Base-by-base conservation (phyloP, 345 rosid species). In the Eucalyptus albens region DNA sequence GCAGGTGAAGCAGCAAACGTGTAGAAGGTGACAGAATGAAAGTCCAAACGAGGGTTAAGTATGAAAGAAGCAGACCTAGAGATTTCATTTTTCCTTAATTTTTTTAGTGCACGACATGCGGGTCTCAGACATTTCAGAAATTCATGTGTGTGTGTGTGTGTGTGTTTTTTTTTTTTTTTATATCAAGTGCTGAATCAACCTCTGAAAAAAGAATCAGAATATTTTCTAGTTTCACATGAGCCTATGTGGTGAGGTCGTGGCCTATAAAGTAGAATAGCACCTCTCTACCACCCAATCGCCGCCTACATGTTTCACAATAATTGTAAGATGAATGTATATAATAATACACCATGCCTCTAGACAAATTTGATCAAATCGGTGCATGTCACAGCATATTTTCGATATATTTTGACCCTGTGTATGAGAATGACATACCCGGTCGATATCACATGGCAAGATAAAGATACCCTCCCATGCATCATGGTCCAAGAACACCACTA, bases 1-100 rank as follows among this genome's bases (percentile, higher is more conserved):
- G 94, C 95, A 94, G 90, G 95, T 88, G 50, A 93, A 62, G 92
- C 95, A 95, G 87, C 91, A 92, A 87, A 94, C 55, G 90, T 93
- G 91, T 11, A 94, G 93, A 90, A 98, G 97, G 89, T 96, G 96
- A 19, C 95, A 94, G 44, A 50, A 95, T 51, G 92, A 94, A 91
- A 77, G 49, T 50, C 29, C 55, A 47, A 51, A 42, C 26, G 44
- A 88, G 29, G 37, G 37, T 55, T 51, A 59, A 86, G 87, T 22
- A 60, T 49, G 90, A 82, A 91, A 77, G 81, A 45, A 56, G 88
- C 88, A 45, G 72, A 13, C 77, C 15, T 10, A 55, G 9, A 50
- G 87, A 51, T 27, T 49, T 21, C 67, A 40, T 7, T 5, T 81
- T 88, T 88, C 59, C 59, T 53, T 21, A 53, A 53, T 88, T 31